Base-by-base conservation (phyloP, 306 rosid genomes). In the Herpetospermum pedunculosum region DNA sequence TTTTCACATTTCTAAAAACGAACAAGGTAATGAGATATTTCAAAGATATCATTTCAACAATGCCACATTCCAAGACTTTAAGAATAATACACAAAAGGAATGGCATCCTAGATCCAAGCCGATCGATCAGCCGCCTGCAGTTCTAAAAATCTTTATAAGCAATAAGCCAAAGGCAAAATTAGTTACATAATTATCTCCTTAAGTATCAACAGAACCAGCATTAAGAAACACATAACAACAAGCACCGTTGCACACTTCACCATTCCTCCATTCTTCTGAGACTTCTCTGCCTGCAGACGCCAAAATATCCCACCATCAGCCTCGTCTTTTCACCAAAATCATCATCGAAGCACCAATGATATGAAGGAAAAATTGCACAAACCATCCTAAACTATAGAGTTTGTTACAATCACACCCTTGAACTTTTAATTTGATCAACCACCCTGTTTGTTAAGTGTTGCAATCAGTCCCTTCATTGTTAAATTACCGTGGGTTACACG, bases 261-360 rank as follows among this genome's bases (percentile, higher is more conserved):
- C 91, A 88, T 86, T 71, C 93, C 96, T 76, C 93, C 96, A 83
- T 82, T 75, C 76, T 86, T 79, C 84, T 90, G 96, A 0, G 83
- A 80, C 84, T 84, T 88, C 82, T 90, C 96, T 53, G 96, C 96
- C 96, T 90, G 96, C 76, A 48, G 74, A 80, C 40, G 21, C 48
- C 75, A 77, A 16, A 78, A 35, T 5, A 1, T 18, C 13, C 28
- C 37, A 37, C 25, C 43, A 32, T 59, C 63, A 55, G n/a, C 3
- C 63, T 54, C 37, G 6, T 13, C 6, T 13, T 60, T 30, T 48
- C 41, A 32, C 21, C 53, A 41, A 25, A 54, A 25, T 54, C 60
- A 23, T 54, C 60, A 12, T 23, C 1, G 14, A 55, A 26, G 8
- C 18, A 55, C 9, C 62, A 26, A 11, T 13, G 4, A 52, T 4